Conservation (phyloP, 139 green algal genomes). For the Spirogloea muscicola region DNA sequence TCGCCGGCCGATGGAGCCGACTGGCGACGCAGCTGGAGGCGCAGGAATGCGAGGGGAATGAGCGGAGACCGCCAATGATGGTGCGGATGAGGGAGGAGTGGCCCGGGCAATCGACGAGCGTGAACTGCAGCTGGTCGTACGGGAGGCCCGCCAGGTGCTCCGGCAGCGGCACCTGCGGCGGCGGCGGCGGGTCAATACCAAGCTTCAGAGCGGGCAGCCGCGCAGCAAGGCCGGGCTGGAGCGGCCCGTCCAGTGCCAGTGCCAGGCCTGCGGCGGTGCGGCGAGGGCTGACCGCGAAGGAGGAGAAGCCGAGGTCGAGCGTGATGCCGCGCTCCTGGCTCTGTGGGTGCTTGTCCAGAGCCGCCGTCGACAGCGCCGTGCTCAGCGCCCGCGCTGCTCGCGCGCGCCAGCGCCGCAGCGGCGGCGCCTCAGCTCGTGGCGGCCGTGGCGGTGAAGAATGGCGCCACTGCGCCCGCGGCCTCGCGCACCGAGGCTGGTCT, state of each 20-base stretch:
- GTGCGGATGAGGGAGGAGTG: conserved; percentile 94
- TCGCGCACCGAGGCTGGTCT: conserved; percentile 84
- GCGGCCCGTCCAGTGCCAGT: too few relatives aligned
- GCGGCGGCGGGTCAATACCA: too few relatives aligned
- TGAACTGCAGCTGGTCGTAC: conserved; percentile 76
- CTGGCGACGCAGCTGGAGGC: too few relatives aligned
- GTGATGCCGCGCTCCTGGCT: conserved; percentile 92
- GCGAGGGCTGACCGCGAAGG: conserved; percentile 70
- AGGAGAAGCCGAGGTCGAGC: conserved; percentile 93
- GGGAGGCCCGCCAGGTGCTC: conserved; percentile 18
- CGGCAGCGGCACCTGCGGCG: conserved; percentile 4
- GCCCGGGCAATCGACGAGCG: conserved; percentile 95
- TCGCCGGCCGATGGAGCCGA: too few relatives aligned
- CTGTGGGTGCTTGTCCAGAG: conserved; percentile 94
- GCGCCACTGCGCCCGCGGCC: too few relatives aligned
- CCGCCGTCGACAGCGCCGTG: conserved; percentile 83
- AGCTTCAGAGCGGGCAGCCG: too few relatives aligned
- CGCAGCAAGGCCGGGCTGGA: too few relatives aligned
- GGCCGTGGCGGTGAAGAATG: too few relatives aligned
- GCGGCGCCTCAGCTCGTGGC: too few relatives aligned
- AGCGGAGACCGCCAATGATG: conserved; percentile 77
- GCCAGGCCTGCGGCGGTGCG: too few relatives aligned
- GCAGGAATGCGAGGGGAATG: too few relatives aligned
- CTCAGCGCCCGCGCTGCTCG: conserved; percentile 71
- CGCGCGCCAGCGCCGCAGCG: too few relatives aligned